Evolutionary conservation across 139 green algal species (phyloP), one percentile per base, ranked within the genome.

Genomic region (Chlorella sp.): DNA sequence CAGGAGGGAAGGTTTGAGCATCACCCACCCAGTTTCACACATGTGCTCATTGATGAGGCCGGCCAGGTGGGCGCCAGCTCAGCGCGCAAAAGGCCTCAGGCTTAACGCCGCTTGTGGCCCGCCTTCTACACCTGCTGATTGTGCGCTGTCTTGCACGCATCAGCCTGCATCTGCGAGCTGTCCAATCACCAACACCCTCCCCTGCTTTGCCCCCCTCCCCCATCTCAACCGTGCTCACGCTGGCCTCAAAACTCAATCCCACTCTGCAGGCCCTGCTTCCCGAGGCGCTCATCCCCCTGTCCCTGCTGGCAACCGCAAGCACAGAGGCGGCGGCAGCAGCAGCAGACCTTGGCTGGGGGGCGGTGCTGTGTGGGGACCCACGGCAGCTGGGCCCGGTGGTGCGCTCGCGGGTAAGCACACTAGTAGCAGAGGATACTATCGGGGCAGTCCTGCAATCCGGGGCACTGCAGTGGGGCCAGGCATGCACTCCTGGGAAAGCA

Each of bases 341-440:
- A 0, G 34, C 34, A 14, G 42, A 89, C 32, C n/a, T 24, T 0
- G 68, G 77, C 32, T 90, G 84, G 80, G 89, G 85, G 16, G 91
- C 83, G 19, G 83, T 98, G 76, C 88, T 98, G 28, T 95, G 93
- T 22, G 96, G 96, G 7, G 96, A 98, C 85, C 95, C 96, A 0
- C 90, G 92, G 39, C 96, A 98, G 94, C 93, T 98, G 48, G 95
- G 95, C 0, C 95, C 96, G 0, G 85, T 97, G 32, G 85, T 97
- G 22, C 92, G 91, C 36, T 95, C 89, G 2, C 81, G 77, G 77
- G 78, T 81, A 34, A 53, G 84, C n/a, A n/a, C n/a, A n/a, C n/a
- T n/a, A n/a, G n/a, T n/a, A n/a, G n/a, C n/a, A n/a, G n/a, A n/a
- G n/a, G n/a, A n/a, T n/a, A n/a, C n/a, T n/a, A n/a, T n/a, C n/a